phyloP scores from a whole-genome alignment of 225 moss, liverwort and hornwort species.

The Anthoceros angustus region DNA sequence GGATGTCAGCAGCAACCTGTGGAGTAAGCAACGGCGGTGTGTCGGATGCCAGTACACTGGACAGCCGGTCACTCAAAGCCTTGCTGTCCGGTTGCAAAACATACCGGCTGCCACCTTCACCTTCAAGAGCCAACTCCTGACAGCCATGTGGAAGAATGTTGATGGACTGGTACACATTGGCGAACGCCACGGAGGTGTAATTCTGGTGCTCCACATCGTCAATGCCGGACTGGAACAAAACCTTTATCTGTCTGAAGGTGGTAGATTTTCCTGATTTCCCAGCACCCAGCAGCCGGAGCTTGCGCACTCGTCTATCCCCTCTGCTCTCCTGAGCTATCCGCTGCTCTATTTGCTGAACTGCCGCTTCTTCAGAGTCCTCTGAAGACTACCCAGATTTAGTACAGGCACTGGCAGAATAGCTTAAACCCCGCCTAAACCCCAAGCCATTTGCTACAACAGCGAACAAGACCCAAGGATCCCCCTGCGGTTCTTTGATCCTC shows the following conservation, averaged over 20 bases:
- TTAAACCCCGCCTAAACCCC: too few species aligned
- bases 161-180: slow-evolving; percentile 40
- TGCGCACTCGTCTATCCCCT: neutral
- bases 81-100: neutral
- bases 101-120: slow-evolving; percentile 11
- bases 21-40: slow-evolving; percentile 22
- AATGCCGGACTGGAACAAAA: slow-evolving; percentile 47
- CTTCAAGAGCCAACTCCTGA: slow-evolving; percentile 20
- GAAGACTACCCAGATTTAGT: neutral
- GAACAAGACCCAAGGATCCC: too few species aligned
- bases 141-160: slow-evolving; percentile 43
- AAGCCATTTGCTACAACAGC: neutral
- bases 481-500: too few species aligned
- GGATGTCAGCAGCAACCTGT: slow-evolving; percentile 22
- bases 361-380: neutral
- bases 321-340: neutral
- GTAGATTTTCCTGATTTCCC: slow-evolving; percentile 58
- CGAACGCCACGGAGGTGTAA: slow-evolving; percentile 39
- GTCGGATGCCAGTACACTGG: neutral
- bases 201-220: slow-evolving; percentile 38
- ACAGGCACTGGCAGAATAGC: neutral
- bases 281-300: slow-evolving; percentile 18
- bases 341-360: neutral
- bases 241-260: slow-evolving; percentile 56
- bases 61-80: neutral